Conservation (phyloP, 176 grass and related monocot species). For the Raddia distichophylla region DNA sequence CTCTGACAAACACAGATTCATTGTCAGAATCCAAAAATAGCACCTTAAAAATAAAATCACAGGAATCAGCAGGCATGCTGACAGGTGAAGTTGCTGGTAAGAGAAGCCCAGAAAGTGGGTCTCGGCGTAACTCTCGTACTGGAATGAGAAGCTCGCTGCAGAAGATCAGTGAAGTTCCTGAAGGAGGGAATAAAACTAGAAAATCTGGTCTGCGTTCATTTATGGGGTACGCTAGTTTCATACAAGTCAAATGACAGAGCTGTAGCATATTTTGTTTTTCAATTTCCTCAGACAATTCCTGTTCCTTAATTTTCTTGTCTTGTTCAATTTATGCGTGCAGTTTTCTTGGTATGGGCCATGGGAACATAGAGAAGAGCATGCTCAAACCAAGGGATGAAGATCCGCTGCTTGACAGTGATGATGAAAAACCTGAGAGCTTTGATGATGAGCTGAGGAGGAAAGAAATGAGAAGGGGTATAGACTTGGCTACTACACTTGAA, state of each 20-base stretch:
- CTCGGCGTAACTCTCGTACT: slow-evolving; percentile 39
- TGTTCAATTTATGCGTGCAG: slow-evolving; percentile 31
- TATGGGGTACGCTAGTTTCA: slow-evolving; percentile 61
- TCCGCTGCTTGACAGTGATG: slow-evolving; percentile 68
- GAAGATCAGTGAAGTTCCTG: slow-evolving; percentile 73
- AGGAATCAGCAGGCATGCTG: slow-evolving; percentile 37
- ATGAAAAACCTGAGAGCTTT: slow-evolving; percentile 84
- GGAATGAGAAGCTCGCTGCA: slow-evolving; percentile 68
- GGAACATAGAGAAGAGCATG: slow-evolving; percentile 54
- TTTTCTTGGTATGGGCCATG: slow-evolving; percentile 62
- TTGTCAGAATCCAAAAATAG: slow-evolving; percentile 62
- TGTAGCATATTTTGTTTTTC: slow-evolving; percentile 1
- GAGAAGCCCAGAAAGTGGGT: slow-evolving; percentile 63
- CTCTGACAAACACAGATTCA: slow-evolving; percentile 55
- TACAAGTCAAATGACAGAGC: slow-evolving; percentile 10
- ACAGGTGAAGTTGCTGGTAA: slow-evolving; percentile 36
- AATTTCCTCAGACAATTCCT: background rate
- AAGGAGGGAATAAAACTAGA: slow-evolving; percentile 61
- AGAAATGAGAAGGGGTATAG: slow-evolving; percentile 98
- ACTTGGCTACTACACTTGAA: slow-evolving; percentile 95
- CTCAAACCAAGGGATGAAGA: slow-evolving; percentile 68
- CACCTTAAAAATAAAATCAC: slow-evolving; percentile 68
- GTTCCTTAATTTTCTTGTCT: background rate
- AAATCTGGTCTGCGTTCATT: slow-evolving; percentile 75
- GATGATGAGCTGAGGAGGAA: slow-evolving; percentile 73